Percentiles rank a stretch among this genome's conserved stretches.
Conservation (phyloP, 2,329 filamentous ascomycete species). For the Decorospora gaudefroyi region DNA sequence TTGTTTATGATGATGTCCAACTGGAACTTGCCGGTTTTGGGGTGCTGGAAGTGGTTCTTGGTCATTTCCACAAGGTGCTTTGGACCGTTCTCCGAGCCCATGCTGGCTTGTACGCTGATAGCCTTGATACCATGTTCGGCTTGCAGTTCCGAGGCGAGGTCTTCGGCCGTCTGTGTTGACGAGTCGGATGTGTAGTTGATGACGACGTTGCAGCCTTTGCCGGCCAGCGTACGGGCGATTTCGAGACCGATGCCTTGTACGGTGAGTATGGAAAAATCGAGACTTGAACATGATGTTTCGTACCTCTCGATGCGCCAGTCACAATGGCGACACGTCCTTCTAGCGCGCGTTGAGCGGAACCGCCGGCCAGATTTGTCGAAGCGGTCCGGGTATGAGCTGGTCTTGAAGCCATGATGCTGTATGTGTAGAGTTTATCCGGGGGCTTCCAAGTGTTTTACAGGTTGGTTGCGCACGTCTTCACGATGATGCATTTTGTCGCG, state of each 20-base stretch:
- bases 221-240: constrained; percentile 70
- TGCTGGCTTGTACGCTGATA: constrained; percentile 70
- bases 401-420: constrained; percentile 45
- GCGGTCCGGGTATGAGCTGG: constrained; percentile 43
- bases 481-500: too few relatives aligned
- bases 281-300: not conserved
- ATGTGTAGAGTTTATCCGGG: constrained; percentile 2
- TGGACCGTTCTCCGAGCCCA: constrained; percentile 65
- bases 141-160: constrained; percentile 62
- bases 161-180: constrained; percentile 57
- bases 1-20: constrained; percentile 90
- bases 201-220: constrained; percentile 70
- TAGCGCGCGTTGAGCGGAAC: constrained; percentile 45
- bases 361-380: constrained; percentile 48
- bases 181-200: constrained; percentile 72
- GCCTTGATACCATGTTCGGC: constrained; percentile 63
- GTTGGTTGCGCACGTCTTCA: not conserved
- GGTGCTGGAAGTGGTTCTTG: constrained; percentile 61
- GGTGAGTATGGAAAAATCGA: constrained; percentile 3
- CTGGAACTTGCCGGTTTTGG: constrained; percentile 62
- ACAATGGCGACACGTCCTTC: constrained; percentile 79
- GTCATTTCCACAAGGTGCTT: constrained; percentile 63
- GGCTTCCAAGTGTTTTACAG: not conserved
- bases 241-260: constrained; percentile 71
- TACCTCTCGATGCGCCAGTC: constrained; percentile 79